phyloP scores from a whole-genome alignment of 1,284 basidiomycete species.

The Ustilago esculenta region DNA sequence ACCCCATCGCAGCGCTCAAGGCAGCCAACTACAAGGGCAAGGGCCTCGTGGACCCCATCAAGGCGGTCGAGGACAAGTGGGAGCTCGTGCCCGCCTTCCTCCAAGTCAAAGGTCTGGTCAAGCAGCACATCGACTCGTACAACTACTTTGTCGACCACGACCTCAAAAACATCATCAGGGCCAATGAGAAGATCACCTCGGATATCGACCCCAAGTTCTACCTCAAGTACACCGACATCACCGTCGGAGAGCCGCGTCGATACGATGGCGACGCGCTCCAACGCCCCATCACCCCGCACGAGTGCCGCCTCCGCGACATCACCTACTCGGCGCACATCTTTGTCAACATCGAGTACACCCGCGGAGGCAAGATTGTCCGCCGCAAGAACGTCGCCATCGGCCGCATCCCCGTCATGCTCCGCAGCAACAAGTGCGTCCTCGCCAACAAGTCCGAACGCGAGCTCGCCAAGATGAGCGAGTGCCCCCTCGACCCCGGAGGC shows the following conservation, averaged over 20 bases:
- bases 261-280: constrained; percentile 79
- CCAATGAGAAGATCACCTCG: constrained; percentile 71
- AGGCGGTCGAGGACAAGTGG: constrained; percentile 70
- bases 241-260: constrained; percentile 79
- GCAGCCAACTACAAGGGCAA: constrained; percentile 64
- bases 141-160: constrained; percentile 96
- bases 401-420: constrained; percentile 93
- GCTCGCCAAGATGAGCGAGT: constrained; percentile 93
- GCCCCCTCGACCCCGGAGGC: constrained; percentile 96
- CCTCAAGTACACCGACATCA: constrained; percentile 96
- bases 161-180: constrained; percentile 80
- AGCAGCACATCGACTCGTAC: constrained; percentile 99
- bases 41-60: constrained; percentile 70
- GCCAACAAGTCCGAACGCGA: constrained; percentile 80
- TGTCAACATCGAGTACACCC: constrained; percentile 94
- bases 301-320: constrained; percentile 94
- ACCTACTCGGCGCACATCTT: constrained; percentile 94
- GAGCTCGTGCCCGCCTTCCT: constrained; percentile 65
- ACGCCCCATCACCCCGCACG: constrained; percentile 91
- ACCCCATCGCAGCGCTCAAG: constrained; percentile 54
- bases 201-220: constrained; percentile 97
- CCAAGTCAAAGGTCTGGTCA: constrained; percentile 70
- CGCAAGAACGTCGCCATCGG: constrained; percentile 88
- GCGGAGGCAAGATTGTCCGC: constrained; percentile 88
- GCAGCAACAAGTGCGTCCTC: constrained; percentile 86